Evolutionary conservation across 129 eudicot species (phyloP).

Genomic region (Rutidosis leptorrhynchoides): DNA sequence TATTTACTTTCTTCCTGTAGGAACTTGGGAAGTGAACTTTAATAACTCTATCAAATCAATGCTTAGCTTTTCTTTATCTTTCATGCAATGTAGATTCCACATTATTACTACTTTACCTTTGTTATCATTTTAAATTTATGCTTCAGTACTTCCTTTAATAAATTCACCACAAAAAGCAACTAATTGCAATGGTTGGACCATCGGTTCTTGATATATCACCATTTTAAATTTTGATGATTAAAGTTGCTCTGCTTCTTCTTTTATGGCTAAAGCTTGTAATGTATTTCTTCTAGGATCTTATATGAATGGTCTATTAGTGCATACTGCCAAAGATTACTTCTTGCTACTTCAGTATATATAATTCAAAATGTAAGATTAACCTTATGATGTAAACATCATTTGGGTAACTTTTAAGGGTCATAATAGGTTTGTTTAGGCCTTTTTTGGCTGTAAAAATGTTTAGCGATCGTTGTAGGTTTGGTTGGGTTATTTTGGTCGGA

Average conservation of each 20-base stretch:
- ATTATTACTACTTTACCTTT: constrained; percentile 44
- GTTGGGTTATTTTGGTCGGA: no score
- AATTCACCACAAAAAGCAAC: constrained; percentile 42
- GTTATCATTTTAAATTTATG: constrained; percentile 44
- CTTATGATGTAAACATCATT: constrained; percentile 10
- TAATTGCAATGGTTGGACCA: constrained; percentile 45
- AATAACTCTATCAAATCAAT: constrained; percentile 44
- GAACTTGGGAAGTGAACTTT: constrained; percentile 45
- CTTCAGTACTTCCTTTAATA: constrained; percentile 47
- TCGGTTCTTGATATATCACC: constrained; percentile 42
- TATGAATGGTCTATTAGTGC: constrained; percentile 25
- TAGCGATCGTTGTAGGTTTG: no score
- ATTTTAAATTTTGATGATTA: constrained; percentile 42
- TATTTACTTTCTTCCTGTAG: constrained; percentile 38
- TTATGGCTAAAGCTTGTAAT: constrained; percentile 39
- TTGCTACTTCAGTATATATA: constrained; percentile 20
- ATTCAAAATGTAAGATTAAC: constrained; percentile 19
- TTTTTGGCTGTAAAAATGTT: neutral
- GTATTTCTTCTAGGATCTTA: constrained; percentile 26
- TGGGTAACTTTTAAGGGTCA: constrained; percentile 1
- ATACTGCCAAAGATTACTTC: constrained; percentile 26
- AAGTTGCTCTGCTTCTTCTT: constrained; percentile 39
- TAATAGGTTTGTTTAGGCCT: neutral
- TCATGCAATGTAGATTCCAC: constrained; percentile 48
- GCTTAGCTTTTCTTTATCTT: constrained; percentile 45